Evolutionary conservation across 257 asterid genomes (phyloP), one percentile per base, ranked within the genome.

Genomic region (Lycium barbarum): DNA sequence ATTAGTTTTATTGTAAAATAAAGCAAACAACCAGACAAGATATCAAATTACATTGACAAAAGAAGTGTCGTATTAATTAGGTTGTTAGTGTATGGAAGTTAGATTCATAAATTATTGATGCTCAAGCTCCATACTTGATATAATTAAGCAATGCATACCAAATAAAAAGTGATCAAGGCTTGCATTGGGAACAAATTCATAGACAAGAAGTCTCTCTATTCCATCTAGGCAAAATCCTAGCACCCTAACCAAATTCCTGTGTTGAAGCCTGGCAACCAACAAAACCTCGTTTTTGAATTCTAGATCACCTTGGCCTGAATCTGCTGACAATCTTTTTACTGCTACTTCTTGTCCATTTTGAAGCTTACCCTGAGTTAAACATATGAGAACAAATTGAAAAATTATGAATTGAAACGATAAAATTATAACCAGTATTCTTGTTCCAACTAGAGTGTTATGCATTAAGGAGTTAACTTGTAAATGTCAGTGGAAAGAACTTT

Each of bases 91-190:
- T 47, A 47, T 8, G 2, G 6, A 47, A 47, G 51, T 47, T 47
- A 2, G 8, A 47, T 47, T 47, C 51, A 26, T 26, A 26, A 26
- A 26, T 26, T 26, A 47, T 47, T 47, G 51, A 47, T 8, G 8
- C 51, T 47, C 8, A 47, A 47, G 51, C 51, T 47, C 51, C 51
- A 26, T 47, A 47, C 6, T 47, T 47, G 47, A 49, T 2, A 14
- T 2, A 5, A 49, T 26, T 1, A 26, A 26, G 33, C 33, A 26
- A 26, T 26, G 1, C 33, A 26, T 26, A 26, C 33, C 33, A 26
- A 26, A 88, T 7, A 88, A 85, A 45, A 86, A 43, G 71, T 40
- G 26, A 15, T 84, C 87, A 6, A 88, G 88, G 66, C 90, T 84
- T 47, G 54, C 82, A 51, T 86, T 88, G 33, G 33, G 33, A 26